A percentile compares a stretch with the other conserved stretches of the same genome.
phyloP scores from a whole-genome alignment of 2,329 filamentous ascomycete species.

The Tolypocladium tundrense region DNA sequence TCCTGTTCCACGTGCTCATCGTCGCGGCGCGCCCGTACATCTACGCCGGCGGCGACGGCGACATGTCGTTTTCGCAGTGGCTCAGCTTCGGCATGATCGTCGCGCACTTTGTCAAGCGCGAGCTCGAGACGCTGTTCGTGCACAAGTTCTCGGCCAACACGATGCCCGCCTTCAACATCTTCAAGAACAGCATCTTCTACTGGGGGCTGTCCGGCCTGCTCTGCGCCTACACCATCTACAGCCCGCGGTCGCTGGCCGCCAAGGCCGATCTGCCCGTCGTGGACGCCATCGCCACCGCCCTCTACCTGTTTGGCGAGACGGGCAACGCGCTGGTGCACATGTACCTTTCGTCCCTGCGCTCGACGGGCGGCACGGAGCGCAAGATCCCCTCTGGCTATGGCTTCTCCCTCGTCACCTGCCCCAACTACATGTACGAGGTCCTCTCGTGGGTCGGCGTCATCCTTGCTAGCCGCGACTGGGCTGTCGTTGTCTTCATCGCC shows the following conservation, averaged over 20 bases:
- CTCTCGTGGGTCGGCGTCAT: conserved; percentile 79
- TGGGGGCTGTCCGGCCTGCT: conserved; percentile 76
- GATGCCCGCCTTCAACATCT: conserved; percentile 83
- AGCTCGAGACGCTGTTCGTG: conserved; percentile 86
- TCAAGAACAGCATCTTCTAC: conserved; percentile 94
- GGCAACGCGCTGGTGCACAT: conserved; percentile 73
- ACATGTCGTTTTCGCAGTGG: conserved; percentile 58
- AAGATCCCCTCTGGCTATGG: conserved; percentile 81
- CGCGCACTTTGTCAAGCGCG: conserved; percentile 87
- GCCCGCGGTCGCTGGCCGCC: conserved; percentile 60
- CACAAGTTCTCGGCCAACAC: conserved; percentile 93
- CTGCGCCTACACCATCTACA: conserved; percentile 78
- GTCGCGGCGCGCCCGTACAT: conserved; percentile 61
- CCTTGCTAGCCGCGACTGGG: conserved; percentile 68
- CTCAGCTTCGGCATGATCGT: conserved; percentile 65
- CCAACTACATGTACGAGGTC: conserved; percentile 94
- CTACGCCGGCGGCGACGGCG: conserved; percentile 31
- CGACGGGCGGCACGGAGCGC: conserved; percentile 70
- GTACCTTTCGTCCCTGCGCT: conserved; percentile 67
- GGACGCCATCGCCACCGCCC: conserved; percentile 55
- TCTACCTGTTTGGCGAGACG: conserved; percentile 71
- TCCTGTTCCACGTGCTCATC: conserved; percentile 73
- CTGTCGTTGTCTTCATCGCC: conserved; percentile 64
- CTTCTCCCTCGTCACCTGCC: conserved; percentile 82
- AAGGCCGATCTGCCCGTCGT: conserved; percentile 35